Percentiles rank a stretch among this genome's conserved stretches.
Conservation (phyloP, 192 early-diverging fungal genomes). For the Funneliformis geosporum region DNA sequence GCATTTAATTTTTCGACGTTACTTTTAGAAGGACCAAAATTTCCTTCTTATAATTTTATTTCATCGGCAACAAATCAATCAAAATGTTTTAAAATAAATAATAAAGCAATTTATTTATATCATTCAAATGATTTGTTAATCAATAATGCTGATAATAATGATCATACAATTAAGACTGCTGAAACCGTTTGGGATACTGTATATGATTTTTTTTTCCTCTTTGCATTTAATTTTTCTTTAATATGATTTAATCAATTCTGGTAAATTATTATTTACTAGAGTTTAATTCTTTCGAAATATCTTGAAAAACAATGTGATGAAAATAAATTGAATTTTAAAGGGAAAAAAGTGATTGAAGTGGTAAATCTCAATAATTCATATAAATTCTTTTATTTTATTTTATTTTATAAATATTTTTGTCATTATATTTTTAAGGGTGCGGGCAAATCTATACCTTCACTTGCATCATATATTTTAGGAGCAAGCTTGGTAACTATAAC, state of each 20-base stretch:
- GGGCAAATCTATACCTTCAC: constrained; percentile 27
- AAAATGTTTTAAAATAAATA: constrained; percentile 18
- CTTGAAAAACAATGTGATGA: constrained; percentile 26
- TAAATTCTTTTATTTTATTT: background rate
- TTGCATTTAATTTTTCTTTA: background rate
- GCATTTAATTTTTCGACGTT: background rate
- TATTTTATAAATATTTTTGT: background rate
- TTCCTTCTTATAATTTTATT: constrained; percentile 22
- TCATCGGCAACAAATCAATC: background rate
- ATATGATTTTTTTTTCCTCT: background rate
- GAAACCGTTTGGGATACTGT: constrained; percentile 28
- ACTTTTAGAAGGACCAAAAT: constrained; percentile 25
- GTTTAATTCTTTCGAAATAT: constrained; percentile 30
- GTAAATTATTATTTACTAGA: background rate
- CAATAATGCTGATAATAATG: background rate
- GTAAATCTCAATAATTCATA: background rate
- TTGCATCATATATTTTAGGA: constrained; percentile 17
- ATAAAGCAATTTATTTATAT: constrained; percentile 17
- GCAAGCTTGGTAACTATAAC: constrained; percentile 23
- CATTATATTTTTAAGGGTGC: constrained; percentile 12
- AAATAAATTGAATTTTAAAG: constrained; percentile 10
- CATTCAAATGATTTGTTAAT: background rate
- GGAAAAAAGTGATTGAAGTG: constrained; percentile 25
- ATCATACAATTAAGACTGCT: constrained; percentile 28
- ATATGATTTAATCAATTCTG: background rate